Conservation (phyloP, 2,329 filamentous ascomycete species). For the Beauveria australis region DNA sequence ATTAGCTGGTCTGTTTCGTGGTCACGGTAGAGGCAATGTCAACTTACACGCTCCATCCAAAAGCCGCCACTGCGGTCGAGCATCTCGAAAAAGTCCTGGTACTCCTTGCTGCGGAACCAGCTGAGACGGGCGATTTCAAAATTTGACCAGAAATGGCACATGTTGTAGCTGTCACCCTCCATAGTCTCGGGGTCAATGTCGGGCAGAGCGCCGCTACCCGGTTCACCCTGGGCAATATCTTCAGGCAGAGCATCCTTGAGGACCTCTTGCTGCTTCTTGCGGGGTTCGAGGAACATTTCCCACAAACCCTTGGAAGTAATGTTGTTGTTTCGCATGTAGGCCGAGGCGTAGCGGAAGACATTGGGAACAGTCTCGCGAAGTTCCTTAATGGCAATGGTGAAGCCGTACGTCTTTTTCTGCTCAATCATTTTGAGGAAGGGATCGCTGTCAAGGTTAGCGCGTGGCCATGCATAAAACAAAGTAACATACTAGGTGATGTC, state of each 20-base stretch:
- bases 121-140: slow-evolving; percentile 93
- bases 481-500: slow-evolving; percentile 84
- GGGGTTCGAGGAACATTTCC: slow-evolving; percentile 94
- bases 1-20: not conserved
- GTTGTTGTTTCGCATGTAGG: slow-evolving; percentile 90
- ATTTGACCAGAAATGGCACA: slow-evolving; percentile 99
- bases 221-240: slow-evolving; percentile 70
- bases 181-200: slow-evolving; percentile 86
- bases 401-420: slow-evolving; percentile 94
- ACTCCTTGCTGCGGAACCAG: slow-evolving; percentile 96
- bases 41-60: slow-evolving; percentile 89
- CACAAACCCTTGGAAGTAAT: slow-evolving; percentile 85
- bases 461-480: not conserved
- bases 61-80: slow-evolving; percentile 98
- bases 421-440: slow-evolving; percentile 94
- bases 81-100: slow-evolving; percentile 97
- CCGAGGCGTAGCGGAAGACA: slow-evolving; percentile 97
- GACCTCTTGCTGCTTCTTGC: slow-evolving; percentile 51
- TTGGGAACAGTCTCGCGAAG: slow-evolving; percentile 96
- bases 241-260: slow-evolving; percentile 65
- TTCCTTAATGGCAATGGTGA: slow-evolving; percentile 98
- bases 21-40: not conserved
- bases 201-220: slow-evolving; percentile 60
- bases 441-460: slow-evolving; percentile 48
- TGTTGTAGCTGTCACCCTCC: slow-evolving; percentile 98